phyloP scores from a whole-genome alignment of 2,329 filamentous ascomycete genomes.

The Atkinsonella hypoxylon region DNA sequence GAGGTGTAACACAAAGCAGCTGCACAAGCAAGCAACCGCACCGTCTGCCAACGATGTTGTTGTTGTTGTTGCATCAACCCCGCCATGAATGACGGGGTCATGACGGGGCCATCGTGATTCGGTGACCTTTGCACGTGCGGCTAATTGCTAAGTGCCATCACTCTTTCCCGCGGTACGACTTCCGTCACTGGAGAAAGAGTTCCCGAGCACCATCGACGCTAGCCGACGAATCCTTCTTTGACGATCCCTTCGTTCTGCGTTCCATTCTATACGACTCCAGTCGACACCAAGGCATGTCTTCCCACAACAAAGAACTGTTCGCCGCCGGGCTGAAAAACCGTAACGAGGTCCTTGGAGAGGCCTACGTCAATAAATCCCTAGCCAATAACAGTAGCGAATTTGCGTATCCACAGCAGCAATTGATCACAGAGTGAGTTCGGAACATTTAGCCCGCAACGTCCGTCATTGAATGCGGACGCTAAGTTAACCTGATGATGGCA shows the following conservation, averaged over 20 bases:
- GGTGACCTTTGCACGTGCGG: not conserved
- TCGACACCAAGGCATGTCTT: not conserved
- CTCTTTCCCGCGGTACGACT: not conserved
- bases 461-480: not conserved
- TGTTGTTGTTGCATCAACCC: no score
- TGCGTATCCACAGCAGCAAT: constrained; percentile 30
- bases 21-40: no score
- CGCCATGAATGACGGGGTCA: no score
- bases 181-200: not conserved
- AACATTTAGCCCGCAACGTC: not conserved
- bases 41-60: no score
- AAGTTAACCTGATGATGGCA: not conserved
- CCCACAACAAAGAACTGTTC: constrained; percentile 28
- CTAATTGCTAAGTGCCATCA: no score
- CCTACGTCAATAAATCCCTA: constrained; percentile 44
- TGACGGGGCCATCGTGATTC: no score
- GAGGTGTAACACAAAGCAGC: no score
- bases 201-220: not conserved
- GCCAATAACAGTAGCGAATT: constrained; percentile 24
- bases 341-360: constrained; percentile 42
- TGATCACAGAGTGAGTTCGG: constrained; percentile 38
- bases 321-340: constrained; percentile 47
- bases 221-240: not conserved
- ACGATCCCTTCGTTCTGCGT: not conserved
- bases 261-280: not conserved